A percentile compares a stretch with the other conserved stretches of the same genome.
These are phyloP conservation scores for Solanum raphanifolium DNA, from an alignment of 257 asterid genomes.

Conservation along the genomic window DNA sequence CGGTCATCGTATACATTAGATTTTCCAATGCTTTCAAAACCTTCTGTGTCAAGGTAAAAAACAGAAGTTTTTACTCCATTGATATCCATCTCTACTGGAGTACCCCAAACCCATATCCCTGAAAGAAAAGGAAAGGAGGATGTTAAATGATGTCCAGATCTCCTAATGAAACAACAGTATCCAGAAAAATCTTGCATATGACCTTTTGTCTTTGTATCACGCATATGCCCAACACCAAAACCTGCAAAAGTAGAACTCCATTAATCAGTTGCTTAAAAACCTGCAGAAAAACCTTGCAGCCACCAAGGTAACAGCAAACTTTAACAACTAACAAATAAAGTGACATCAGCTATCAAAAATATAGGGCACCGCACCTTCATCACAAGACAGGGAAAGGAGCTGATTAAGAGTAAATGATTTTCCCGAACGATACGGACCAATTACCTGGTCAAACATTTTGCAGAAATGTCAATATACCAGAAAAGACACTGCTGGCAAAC, in stretches of 20 bases:
- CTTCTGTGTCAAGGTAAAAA: conserved; percentile 95
- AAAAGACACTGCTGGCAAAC: background rate
- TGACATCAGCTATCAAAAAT: background rate
- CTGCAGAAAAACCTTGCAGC: background rate
- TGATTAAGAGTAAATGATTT: conserved; percentile 93
- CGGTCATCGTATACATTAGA: conserved; percentile 97
- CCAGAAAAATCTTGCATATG: background rate
- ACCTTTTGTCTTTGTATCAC: conserved; percentile 99
- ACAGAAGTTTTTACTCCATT: conserved; percentile 85
- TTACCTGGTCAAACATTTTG: conserved; percentile 42
- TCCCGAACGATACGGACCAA: conserved; percentile 99
- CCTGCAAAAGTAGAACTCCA: conserved; percentile 37
- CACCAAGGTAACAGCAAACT: background rate
- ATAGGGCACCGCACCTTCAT: conserved; percentile 56
- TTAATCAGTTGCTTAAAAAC: background rate
- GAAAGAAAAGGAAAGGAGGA: background rate
- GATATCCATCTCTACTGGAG: conserved; percentile 66
- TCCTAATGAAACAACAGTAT: background rate
- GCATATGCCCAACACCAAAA: conserved; percentile 99
- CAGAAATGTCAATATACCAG: background rate
- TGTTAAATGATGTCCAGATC: background rate
- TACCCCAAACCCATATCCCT: conserved; percentile 99
- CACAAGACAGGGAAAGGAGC: conserved; percentile 91
- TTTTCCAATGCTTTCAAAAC: conserved; percentile 98
- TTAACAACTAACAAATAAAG: background rate